These are phyloP conservation scores for Solanum pennellii DNA, from an alignment of 257 asterid genomes.

Conservation along the genomic window DNA sequence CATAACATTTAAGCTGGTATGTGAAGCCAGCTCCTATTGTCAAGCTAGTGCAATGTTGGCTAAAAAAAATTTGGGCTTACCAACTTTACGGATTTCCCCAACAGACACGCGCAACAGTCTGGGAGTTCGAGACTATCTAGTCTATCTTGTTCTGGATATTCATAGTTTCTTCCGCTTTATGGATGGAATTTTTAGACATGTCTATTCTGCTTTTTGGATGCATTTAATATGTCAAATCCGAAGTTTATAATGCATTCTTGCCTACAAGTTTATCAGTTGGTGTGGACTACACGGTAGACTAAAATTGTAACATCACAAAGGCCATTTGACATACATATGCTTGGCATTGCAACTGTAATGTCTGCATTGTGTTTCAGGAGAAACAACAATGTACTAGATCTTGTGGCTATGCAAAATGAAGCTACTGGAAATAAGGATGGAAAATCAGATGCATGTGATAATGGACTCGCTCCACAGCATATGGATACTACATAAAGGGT, in stretches of 20 bases:
- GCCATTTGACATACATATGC: background rate
- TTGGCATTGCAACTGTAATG: background rate
- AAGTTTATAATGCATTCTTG: background rate
- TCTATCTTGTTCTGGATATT: background rate
- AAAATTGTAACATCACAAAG: background rate
- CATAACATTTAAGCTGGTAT: background rate
- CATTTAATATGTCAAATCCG: background rate
- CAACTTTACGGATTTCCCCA: background rate
- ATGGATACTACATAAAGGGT: background rate
- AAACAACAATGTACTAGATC: background rate
- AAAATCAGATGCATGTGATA: background rate
- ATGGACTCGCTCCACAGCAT: background rate
- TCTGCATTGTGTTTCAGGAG: background rate
- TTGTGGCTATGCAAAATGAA: background rate
- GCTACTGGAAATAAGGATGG: background rate
- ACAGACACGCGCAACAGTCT: background rate
- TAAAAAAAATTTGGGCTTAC: background rate
- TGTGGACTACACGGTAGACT: background rate
- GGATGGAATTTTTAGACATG: background rate
- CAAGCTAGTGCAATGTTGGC: background rate
- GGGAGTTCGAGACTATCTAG: background rate
- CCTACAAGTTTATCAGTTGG: background rate
- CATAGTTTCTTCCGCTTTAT: background rate
- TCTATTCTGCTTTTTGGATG: background rate
- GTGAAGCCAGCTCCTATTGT: background rate